Percentiles rank a stretch among this genome's conserved stretches.
Evolutionary conservation across 2,329 filamentous ascomycete genomes (phyloP).

Genomic region (Microsporum canis): DNA sequence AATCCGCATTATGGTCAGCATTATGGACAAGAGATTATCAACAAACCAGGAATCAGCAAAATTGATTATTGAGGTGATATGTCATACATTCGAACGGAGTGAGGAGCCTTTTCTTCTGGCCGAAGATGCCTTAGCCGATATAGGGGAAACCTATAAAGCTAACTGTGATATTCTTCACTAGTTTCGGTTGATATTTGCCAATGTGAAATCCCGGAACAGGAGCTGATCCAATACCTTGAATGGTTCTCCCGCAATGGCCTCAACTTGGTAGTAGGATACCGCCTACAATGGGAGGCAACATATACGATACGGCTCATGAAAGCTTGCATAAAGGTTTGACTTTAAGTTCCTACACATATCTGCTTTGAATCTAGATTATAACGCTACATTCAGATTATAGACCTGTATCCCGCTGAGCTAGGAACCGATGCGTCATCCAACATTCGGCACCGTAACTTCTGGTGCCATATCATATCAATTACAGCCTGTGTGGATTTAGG

Average conservation of each 20-base stretch:
- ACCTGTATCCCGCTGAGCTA: conserved; percentile 23
- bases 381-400: conserved; percentile 28
- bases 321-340: conserved; percentile 33
- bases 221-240: conserved; percentile 51
- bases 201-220: background rate
- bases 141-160: background rate
- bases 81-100: conserved; percentile 44
- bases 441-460: conserved; percentile 49
- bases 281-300: conserved; percentile 45
- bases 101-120: conserved; percentile 15
- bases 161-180: background rate
- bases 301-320: conserved; percentile 46
- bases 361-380: background rate
- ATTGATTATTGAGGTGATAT: conserved; percentile 39
- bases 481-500: conserved; percentile 38
- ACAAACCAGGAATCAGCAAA: background rate
- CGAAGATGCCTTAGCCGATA: conserved; percentile 3
- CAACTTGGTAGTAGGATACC: conserved; percentile 58
- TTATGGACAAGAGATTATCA: background rate
- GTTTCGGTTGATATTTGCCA: conserved; percentile 42
- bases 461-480: conserved; percentile 57
- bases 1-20: background rate
- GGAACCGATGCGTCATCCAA: conserved; percentile 30
- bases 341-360: background rate
- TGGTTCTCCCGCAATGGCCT: conserved; percentile 81